Conservation (phyloP, 495 filamentous ascomycete genomes). For the Neurospora discreta region DNA sequence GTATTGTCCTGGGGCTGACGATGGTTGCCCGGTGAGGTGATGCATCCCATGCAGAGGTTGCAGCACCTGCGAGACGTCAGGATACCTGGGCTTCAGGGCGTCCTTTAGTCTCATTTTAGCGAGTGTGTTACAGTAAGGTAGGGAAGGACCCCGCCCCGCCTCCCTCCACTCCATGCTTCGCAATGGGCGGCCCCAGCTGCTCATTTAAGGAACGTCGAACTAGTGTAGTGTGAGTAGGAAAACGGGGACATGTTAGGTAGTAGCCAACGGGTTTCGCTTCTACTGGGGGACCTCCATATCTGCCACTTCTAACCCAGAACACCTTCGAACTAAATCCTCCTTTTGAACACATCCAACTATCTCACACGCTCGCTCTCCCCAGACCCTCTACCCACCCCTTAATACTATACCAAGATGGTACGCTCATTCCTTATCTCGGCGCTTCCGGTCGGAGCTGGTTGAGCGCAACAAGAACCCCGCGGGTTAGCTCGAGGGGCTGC, state of each 20-base stretch:
- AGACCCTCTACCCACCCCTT: neutral
- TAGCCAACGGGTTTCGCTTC: neutral
- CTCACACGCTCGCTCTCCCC: neutral
- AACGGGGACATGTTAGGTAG: too few relatives aligned
- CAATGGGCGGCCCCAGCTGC: neutral
- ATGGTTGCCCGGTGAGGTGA: neutral
- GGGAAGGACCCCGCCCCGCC: neutral
- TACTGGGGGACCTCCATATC: neutral
- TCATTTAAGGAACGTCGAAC: neutral
- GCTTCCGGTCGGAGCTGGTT: neutral
- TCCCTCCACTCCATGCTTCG: neutral
- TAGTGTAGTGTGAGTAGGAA: too few relatives aligned
- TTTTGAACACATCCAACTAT: neutral
- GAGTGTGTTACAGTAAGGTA: neutral
- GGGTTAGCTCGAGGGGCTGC: constrained; percentile 13
- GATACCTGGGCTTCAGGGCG: neutral
- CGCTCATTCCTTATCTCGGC: neutral
- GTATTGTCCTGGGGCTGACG: neutral
- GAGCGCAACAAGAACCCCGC: constrained; percentile 12
- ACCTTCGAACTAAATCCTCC: neutral
- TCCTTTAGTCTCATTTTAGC: neutral
- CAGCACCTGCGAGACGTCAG: neutral
- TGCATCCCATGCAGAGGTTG: neutral
- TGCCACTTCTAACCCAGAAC: neutral
- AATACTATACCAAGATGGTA: neutral